These are phyloP conservation scores for Mortierella sp. DNA, from an alignment of 371 early-diverging fungal species.

Conservation along the genomic window DNA sequence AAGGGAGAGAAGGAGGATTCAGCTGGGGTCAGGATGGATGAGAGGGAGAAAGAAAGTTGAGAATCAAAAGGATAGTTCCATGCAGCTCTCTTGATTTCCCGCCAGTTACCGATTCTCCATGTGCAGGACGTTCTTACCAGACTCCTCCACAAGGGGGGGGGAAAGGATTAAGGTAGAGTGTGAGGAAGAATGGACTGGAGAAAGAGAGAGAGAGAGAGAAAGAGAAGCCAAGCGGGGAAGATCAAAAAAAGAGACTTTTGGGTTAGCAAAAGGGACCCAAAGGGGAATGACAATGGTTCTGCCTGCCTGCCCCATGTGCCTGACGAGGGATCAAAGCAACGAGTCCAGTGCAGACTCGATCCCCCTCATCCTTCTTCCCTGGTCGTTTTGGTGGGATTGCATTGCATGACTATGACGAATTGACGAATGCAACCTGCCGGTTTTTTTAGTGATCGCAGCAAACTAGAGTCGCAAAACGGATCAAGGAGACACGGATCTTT, in stretches of 20 bases:
- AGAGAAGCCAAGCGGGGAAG: neutral
- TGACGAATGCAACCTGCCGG: too few relatives aligned
- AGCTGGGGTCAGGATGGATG: slow-evolving; percentile 1
- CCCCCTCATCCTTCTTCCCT: too few relatives aligned
- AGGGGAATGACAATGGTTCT: slow-evolving; percentile 28
- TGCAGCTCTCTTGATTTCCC: neutral
- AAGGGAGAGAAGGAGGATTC: neutral
- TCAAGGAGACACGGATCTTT: too few relatives aligned
- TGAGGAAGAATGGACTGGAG: neutral
- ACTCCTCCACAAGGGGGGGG: slow-evolving; percentile 1
- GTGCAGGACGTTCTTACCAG: slow-evolving; percentile 4
- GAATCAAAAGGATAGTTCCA: slow-evolving; percentile 5
- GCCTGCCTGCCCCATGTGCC: slow-evolving; percentile 5
- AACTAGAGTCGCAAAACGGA: too few relatives aligned
- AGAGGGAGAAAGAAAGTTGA: neutral
- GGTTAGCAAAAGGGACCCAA: slow-evolving; percentile 3
- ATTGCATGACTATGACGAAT: too few relatives aligned
- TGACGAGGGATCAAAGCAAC: neutral
- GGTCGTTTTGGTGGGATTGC: neutral
- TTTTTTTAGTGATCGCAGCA: too few relatives aligned
- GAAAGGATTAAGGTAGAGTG: neutral
- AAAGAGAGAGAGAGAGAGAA: neutral
- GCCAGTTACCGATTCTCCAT: neutral
- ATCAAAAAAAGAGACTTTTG: neutral
- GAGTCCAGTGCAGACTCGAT: neutral